A percentile compares a stretch with the other conserved stretches of the same genome.
Evolutionary conservation across 805 yeast species (phyloP).

Genomic region (Suhomyces tanzawaensis): DNA sequence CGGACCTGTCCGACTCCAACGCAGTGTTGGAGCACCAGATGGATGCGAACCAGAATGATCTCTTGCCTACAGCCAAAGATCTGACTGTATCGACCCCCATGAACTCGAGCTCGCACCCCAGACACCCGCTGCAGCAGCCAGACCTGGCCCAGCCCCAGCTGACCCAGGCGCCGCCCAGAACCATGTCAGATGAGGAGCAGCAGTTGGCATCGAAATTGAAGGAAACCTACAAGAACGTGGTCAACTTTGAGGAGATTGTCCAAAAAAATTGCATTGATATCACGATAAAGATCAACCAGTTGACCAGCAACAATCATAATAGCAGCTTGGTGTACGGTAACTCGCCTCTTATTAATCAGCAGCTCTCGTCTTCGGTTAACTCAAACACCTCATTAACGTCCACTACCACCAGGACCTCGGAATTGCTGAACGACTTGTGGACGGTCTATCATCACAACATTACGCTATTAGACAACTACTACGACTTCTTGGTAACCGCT

Average conservation of each 20-base stretch:
- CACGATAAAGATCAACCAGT: constrained; percentile 48
- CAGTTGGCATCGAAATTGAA: constrained; percentile 67
- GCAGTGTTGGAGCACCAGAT: constrained; percentile 19
- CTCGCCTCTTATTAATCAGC: constrained; percentile 12
- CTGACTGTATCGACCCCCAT: constrained; percentile 8
- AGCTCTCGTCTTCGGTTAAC: constrained; percentile 14
- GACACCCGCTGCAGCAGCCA: constrained; percentile 5
- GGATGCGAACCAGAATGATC: constrained; percentile 3
- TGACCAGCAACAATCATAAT: constrained; percentile 38
- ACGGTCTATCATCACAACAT: constrained; percentile 65
- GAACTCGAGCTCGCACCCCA: constrained; percentile 9
- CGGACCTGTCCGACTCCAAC: constrained; percentile 42
- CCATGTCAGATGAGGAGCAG: constrained; percentile 59
- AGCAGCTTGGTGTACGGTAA: constrained; percentile 11
- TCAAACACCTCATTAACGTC: constrained; percentile 13
- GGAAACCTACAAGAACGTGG: constrained; percentile 70
- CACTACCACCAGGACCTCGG: constrained; percentile 37
- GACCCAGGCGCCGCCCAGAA: constrained; percentile 6
- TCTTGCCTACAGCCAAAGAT: constrained; percentile 4
- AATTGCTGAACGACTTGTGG: constrained; percentile 64
- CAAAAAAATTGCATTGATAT: constrained; percentile 66
- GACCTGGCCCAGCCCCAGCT: constrained; percentile 16
- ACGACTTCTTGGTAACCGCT: constrained; percentile 69
- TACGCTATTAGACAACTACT: constrained; percentile 64
- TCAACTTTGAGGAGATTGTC: constrained; percentile 63